Percentiles rank a stretch among this genome's conserved stretches.
Conservation (phyloP, 2,329 filamentous ascomycete species). For the Talaromyces sp. region DNA sequence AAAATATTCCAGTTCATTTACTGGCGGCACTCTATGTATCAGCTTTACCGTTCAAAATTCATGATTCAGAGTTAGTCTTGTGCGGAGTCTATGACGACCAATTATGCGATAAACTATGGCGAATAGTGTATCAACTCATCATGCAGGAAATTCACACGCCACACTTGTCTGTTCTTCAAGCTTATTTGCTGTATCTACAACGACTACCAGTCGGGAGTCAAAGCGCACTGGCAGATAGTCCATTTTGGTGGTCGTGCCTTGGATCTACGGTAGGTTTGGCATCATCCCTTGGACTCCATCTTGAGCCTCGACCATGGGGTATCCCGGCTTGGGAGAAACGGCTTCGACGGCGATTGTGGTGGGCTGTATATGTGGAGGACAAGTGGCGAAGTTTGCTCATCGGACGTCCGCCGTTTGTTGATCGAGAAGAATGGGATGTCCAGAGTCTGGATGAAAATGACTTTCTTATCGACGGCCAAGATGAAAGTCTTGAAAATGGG, state of each 20-base stretch:
- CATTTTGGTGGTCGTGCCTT: constrained; percentile 38
- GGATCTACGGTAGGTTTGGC: constrained; percentile 35
- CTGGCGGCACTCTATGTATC: constrained; percentile 34
- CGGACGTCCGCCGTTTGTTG: constrained; percentile 37
- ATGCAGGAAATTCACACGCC: constrained; percentile 32
- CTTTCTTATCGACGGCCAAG: constrained; percentile 22
- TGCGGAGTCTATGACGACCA: constrained; percentile 27
- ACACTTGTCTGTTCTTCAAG: constrained; percentile 31
- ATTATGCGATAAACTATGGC: constrained; percentile 28
- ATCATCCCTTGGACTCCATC: constrained; percentile 34
- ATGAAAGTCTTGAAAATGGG: constrained; percentile 10
- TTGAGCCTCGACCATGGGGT: constrained; percentile 38
- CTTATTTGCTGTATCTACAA: constrained; percentile 33
- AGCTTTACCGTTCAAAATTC: constrained; percentile 31
- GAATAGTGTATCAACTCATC: constrained; percentile 31
- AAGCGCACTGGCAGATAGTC: constrained; percentile 29
- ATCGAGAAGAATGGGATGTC: constrained; percentile 35
- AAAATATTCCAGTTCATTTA: constrained; percentile 27
- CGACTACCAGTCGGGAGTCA: constrained; percentile 23
- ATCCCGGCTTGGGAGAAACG: constrained; percentile 39
- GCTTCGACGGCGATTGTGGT: constrained; percentile 38
- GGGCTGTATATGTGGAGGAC: constrained; percentile 40
- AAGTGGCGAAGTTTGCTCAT: constrained; percentile 38
- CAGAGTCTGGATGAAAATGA: constrained; percentile 29
- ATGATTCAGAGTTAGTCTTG: constrained; percentile 31